phyloP scores from a whole-genome alignment of 441 rosid species.

The Adansonia gregorii region DNA sequence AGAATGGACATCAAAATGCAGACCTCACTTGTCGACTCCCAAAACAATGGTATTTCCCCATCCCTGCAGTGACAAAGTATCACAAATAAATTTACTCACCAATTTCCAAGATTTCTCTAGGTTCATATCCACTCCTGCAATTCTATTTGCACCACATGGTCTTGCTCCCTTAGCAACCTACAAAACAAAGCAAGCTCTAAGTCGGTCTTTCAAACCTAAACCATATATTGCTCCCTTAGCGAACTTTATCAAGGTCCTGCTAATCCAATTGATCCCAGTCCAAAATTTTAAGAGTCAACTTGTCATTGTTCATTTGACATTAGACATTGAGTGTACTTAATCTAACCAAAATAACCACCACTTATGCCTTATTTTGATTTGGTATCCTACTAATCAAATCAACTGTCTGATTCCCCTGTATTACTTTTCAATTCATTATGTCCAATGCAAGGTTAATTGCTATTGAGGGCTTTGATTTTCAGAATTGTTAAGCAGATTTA shows the following conservation, averaged over 20 bases:
- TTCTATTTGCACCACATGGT: conserved; percentile 70
- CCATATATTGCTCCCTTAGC: neutral
- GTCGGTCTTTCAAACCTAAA: neutral
- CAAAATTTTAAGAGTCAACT: conserved; percentile 36
- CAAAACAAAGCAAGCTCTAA: conserved; percentile 27
- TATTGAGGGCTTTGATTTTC: no score
- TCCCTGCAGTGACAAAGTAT: conserved; percentile 45
- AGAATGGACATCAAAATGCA: conserved; percentile 51
- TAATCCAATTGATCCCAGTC: conserved; percentile 82
- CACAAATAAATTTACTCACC: conserved; percentile 45
- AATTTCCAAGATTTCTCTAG: conserved; percentile 63
- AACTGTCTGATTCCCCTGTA: no score
- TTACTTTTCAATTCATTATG: no score
- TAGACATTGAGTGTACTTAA: no score
- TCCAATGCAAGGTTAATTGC: no score
- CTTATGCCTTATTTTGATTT: no score
- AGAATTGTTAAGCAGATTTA: no score
- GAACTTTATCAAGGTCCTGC: conserved; percentile 45
- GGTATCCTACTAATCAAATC: no score
- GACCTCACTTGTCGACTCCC: conserved; percentile 72
- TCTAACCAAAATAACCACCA: no score
- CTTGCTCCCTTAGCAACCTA: conserved; percentile 89
- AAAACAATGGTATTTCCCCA: conserved; percentile 84
- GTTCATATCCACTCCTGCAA: conserved; percentile 74
- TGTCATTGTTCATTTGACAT: no score